Conservation (phyloP, 2,329 filamentous ascomycete genomes). For the Phialemonium atrogriseum region DNA sequence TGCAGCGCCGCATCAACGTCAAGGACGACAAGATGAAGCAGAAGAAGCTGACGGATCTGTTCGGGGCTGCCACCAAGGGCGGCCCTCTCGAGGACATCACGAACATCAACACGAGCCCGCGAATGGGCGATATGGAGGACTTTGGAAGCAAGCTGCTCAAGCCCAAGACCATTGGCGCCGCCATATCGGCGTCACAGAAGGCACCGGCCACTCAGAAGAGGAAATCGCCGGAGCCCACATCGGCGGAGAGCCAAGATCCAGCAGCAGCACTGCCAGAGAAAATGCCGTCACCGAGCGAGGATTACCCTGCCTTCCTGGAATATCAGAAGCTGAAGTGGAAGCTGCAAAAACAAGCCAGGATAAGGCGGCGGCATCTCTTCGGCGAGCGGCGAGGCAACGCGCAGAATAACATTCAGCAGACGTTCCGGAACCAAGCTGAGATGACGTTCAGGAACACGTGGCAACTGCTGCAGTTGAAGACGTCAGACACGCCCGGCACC, state of each 20-base stretch:
- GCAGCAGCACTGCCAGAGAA: constrained; percentile 72
- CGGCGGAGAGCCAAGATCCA: constrained; percentile 60
- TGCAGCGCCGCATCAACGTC: constrained; percentile 84
- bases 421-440: constrained; percentile 88
- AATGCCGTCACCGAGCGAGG: constrained; percentile 77
- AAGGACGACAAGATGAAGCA: constrained; percentile 98
- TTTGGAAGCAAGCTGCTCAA: constrained; percentile 63
- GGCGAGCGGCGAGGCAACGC: constrained; percentile 69
- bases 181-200: constrained; percentile 48
- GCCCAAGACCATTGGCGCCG: constrained; percentile 48
- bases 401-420: constrained; percentile 56
- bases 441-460: constrained; percentile 84
- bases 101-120: constrained; percentile 45
- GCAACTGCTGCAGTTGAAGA: constrained; percentile 83
- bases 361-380: constrained; percentile 81
- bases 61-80: constrained; percentile 45
- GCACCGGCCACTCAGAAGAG: constrained; percentile 52
- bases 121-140: constrained; percentile 68
- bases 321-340: constrained; percentile 99
- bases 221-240: constrained; percentile 60
- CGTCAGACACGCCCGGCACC: constrained; percentile 76
- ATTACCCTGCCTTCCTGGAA: constrained; percentile 80
- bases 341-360: constrained; percentile 84
- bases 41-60: constrained; percentile 95
- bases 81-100: constrained; percentile 64